These are phyloP conservation scores for Grosmannia clavigera DNA, from an alignment of 2,329 filamentous ascomycete species.

Conservation along the genomic window DNA sequence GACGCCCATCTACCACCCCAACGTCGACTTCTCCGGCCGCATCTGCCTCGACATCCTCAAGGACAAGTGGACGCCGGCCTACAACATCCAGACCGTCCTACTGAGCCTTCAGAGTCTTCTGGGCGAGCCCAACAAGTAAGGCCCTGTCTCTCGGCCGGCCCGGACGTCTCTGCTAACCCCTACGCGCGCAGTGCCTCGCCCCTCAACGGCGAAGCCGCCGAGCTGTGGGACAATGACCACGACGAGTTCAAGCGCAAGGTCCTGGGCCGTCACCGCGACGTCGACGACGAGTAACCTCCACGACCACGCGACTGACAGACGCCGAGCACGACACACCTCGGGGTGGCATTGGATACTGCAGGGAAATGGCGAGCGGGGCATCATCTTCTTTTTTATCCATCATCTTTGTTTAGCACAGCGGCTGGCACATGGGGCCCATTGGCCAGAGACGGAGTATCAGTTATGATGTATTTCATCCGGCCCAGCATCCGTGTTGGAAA, in stretches of 20 bases:
- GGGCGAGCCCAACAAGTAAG: constrained; percentile 96
- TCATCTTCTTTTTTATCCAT: constrained; percentile 2
- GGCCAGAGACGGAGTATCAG: constrained; percentile 6
- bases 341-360: constrained; percentile 6
- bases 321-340: not conserved
- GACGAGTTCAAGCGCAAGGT: constrained; percentile 78
- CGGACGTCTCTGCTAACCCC: constrained; percentile 11
- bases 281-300: constrained; percentile 44
- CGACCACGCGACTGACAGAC: not conserved
- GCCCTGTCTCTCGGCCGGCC: constrained; percentile 13
- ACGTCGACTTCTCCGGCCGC: constrained; percentile 91
- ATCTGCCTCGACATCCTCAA: constrained; percentile 98
- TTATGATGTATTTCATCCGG: constrained; percentile 2
- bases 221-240: constrained; percentile 84
- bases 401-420: constrained; percentile 10
- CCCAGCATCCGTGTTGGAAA: not conserved
- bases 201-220: constrained; percentile 88
- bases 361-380: not conserved
- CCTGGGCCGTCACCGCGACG: constrained; percentile 46
- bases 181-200: constrained; percentile 60
- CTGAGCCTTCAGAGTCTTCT: constrained; percentile 89
- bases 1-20: constrained; percentile 98
- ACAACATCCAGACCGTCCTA: constrained; percentile 90
- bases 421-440: constrained; percentile 1
- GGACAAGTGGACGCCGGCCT: constrained; percentile 97